phyloP scores from a whole-genome alignment of 2,329 filamentous ascomycete genomes.

The Trichophyton rubrum region DNA sequence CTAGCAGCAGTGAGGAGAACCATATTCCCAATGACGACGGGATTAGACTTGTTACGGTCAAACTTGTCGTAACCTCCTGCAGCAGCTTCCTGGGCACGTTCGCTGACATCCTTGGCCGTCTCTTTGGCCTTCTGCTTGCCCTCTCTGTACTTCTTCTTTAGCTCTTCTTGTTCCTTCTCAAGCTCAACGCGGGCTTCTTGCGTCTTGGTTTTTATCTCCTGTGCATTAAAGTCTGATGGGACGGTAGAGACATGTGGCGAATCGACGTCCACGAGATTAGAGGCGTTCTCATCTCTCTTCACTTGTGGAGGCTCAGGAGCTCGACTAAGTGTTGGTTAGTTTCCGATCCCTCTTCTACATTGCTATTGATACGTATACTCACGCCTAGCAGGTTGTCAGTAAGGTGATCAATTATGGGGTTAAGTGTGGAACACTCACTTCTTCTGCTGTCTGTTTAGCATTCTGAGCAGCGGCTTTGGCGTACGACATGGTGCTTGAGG shows the following conservation, averaged over 20 bases:
- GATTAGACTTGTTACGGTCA: constrained; percentile 33
- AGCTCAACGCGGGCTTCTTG: constrained; percentile 35
- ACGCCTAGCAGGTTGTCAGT: constrained; percentile 24
- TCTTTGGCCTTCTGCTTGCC: constrained; percentile 12
- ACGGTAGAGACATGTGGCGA: constrained; percentile 34
- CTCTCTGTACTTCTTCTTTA: neutral
- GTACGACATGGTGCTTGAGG: constrained; percentile 32
- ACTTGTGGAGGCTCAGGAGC: constrained; percentile 30
- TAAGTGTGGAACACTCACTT: constrained; percentile 28
- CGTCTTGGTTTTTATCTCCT: constrained; percentile 34
- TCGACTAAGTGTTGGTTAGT: constrained; percentile 21
- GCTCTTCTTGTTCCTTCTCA: constrained; percentile 21
- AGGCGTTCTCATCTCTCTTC: constrained; percentile 27
- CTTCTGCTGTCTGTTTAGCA: constrained; percentile 35
- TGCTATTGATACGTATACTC: constrained; percentile 16
- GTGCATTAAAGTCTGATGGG: constrained; percentile 30
- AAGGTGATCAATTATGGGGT: neutral
- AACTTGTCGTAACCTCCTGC: constrained; percentile 22
- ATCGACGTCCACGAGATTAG: constrained; percentile 37
- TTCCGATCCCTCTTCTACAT: neutral
- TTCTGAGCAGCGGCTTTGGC: constrained; percentile 37
- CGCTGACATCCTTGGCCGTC: constrained; percentile 18
- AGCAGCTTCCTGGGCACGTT: constrained; percentile 20
- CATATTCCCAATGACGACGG: constrained; percentile 37
- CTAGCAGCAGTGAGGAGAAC: constrained; percentile 30